Base-by-base conservation (phyloP, 352 stramenopile species). In the Peronospora belbahrii region DNA sequence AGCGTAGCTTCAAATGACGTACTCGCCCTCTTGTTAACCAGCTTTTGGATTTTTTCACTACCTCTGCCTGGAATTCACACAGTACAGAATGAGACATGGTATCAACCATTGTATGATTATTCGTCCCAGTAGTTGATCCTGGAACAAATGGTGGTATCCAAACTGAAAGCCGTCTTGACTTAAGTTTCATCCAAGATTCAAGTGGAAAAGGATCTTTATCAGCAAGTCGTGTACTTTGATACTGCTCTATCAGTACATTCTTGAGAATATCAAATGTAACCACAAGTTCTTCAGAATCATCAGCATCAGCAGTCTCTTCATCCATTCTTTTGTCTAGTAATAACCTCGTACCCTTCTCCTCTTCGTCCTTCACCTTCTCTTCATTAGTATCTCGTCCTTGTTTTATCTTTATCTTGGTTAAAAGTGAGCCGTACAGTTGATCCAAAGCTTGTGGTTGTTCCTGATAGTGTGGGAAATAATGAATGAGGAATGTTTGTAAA, bases 31-130 rank as follows among this genome's bases (percentile, higher is more conserved):
- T 60, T 15, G 68, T 71, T 19, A 85, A 56, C 75, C 75, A 88
- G 44, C 70, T 77, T 15, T 78, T 67, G 24, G 66, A 82, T 23
- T 84, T 85, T 52, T 85, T 84, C 20, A 74, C 28, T 19, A 88
- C 69, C 13, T 88, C 66, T 0, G 56, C 40, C 9, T 65, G 50
- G 34, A 80, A 84, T 14, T 81, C 69, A 4, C 41, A 36, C 31
- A 80, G 47, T 18, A 83, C 35, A 0, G 62, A 48, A n/a, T n/a
- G n/a, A n/a, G n/a, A n/a, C n/a, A n/a, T n/a, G n/a, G n/a, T n/a
- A n/a, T n/a, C n/a, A n/a, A n/a, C n/a, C n/a, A n/a, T n/a, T n/a
- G n/a, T n/a, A n/a, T n/a, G n/a, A n/a, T n/a, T n/a, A n/a, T n/a
- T n/a, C n/a, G 32, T 44, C 6, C 11, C 43, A 31, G 34, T 58